Base-by-base conservation (phyloP, 225 moss, liverwort and hornwort species). In the Bryum argenteum region DNA sequence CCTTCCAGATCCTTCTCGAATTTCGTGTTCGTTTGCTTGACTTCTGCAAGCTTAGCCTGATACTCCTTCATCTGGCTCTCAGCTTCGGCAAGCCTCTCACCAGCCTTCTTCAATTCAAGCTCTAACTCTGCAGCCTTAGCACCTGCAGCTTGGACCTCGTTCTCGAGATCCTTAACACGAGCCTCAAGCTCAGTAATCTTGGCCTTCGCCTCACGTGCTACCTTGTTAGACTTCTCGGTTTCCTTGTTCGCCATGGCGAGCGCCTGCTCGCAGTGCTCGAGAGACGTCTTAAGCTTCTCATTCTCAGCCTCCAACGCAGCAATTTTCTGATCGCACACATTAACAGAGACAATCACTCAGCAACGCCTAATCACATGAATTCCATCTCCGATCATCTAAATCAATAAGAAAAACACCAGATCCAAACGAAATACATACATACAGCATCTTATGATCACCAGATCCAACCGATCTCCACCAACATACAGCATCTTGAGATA, bases 181-280 rank as follows among this genome's bases (percentile, higher is more conserved):
- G 47, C 72, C 23, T 87, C 82, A 17, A 88, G 51, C 13, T 88
- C 88, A 5, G 63, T 47, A 5, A 81, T 63, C 67, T 42, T 86
- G 0, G 58, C 61, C 70, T 86, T 83, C 0, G 80, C 71, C 41
- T 88, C 89, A 6, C 65, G 82, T 3, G 90, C 77, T 11, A 65
- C 67, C 56, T 80, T 84, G 41, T 91, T 91, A 0, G 91, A 85
- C 62, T 89, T 91, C 6, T 79, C 78, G 9, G 89, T 91, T 61
- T 93, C 89, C 0, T 73, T 24, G 58, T 93, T 93, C 5, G 93
- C 87, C 50, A 61, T 42, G 2, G 44, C 18, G 20, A 91, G 79
- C 2, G 91, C 89, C 44, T 83, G 71, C 48, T 91, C 91, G 68
- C 84, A 84, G 2, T 87, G 43, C 3, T 63, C 75, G 4, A 91